A percentile compares a stretch with the other conserved stretches of the same genome.
Conservation (phyloP, 352 stramenopile species). For the Globisporangium lucens region DNA sequence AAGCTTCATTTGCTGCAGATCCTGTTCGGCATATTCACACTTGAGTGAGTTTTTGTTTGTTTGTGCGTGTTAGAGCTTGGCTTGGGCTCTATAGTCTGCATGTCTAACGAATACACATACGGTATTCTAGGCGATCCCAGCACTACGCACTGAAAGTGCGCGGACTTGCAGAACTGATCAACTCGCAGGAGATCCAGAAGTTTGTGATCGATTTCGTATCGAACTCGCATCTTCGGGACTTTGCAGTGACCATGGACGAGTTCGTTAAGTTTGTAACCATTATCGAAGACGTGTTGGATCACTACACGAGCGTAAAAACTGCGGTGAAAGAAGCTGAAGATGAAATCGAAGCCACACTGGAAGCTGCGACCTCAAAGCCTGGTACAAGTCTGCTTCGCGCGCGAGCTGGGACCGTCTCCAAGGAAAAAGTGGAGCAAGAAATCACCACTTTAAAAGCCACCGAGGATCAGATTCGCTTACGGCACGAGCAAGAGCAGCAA, state of each 20-base stretch:
- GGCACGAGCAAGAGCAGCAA: constrained; percentile 20
- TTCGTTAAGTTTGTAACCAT: constrained; percentile 56
- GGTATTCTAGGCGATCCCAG: constrained; percentile 24
- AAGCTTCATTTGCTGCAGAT: constrained; percentile 55
- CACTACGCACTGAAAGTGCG: constrained; percentile 39
- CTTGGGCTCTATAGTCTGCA: not conserved
- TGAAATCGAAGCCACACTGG: constrained; percentile 43
- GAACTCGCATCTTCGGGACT: constrained; percentile 19
- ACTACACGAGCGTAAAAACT: constrained; percentile 37
- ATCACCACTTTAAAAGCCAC: constrained; percentile 39
- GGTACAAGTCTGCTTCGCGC: constrained; percentile 33
- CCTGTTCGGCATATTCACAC: constrained; percentile 50
- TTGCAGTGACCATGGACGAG: constrained; percentile 27
- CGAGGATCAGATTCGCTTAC: constrained; percentile 28
- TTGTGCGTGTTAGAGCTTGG: not conserved
- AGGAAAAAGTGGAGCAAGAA: constrained; percentile 56
- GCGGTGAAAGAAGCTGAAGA: constrained; percentile 59
- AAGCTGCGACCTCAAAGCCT: constrained; percentile 15
- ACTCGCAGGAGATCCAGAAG: constrained; percentile 42
- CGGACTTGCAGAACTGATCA: constrained; percentile 43
- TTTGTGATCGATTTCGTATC: constrained; percentile 63
- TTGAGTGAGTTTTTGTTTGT: constrained; percentile 40
- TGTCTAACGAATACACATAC: not conserved
- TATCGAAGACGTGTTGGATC: constrained; percentile 53
- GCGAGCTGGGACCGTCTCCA: constrained; percentile 47